A percentile compares a stretch with the other conserved stretches of the same genome.
Evolutionary conservation across 441 rosid genomes (phyloP).

Genomic region (Mallotus repandus): DNA sequence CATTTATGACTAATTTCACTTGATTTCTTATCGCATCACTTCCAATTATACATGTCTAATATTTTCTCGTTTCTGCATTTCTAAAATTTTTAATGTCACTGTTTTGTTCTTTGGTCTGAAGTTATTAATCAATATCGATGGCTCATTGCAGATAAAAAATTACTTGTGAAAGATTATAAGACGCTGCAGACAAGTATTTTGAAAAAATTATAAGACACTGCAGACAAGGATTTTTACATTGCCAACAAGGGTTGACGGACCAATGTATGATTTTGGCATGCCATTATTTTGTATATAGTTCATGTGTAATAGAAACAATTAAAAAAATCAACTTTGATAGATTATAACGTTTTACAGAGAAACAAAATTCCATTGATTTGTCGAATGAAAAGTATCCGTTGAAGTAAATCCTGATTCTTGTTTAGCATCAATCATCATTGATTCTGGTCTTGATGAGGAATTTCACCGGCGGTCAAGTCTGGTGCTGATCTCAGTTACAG

Average conservation of each 20-base stretch:
- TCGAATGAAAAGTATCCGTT: background rate
- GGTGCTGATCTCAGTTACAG: no score
- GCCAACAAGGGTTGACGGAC: background rate
- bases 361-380: background rate
- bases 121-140: background rate
- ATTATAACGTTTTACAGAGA: background rate
- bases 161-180: background rate
- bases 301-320: background rate
- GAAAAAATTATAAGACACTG: background rate
- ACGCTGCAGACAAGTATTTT: background rate
- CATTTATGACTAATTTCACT: background rate
- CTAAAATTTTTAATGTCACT: background rate
- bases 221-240: background rate
- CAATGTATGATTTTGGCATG: background rate
- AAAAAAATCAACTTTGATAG: no score
- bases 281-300: background rate
- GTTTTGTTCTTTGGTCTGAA: background rate
- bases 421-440: no score
- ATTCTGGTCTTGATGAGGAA: no score
- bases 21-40: background rate
- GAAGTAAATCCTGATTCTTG: background rate
- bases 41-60: background rate
- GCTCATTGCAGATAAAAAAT: slow-evolving; percentile 14
- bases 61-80: background rate
- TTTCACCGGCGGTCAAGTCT: no score